Percentiles rank a stretch among this genome's conserved stretches.
Evolutionary conservation across 352 stramenopile genomes (phyloP).

Genomic region (Aphanomyces stellatus): DNA sequence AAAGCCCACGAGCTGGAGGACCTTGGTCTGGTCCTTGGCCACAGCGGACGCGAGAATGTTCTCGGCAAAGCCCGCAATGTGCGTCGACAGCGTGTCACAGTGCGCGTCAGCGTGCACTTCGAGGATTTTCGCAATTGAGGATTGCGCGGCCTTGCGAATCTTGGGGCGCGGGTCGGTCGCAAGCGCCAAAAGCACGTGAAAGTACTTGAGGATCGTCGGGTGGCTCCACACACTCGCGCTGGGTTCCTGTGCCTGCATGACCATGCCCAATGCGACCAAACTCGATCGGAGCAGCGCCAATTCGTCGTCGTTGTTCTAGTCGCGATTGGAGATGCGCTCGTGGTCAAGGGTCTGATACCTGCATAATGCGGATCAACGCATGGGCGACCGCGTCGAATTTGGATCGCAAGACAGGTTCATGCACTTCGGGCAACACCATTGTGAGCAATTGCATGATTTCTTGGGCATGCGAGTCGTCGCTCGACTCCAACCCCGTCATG

Average conservation of each 20-base stretch:
- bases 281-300: slow-evolving; percentile 50
- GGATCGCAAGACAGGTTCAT: slow-evolving; percentile 60
- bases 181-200: slow-evolving; percentile 68
- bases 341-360: no score
- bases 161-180: slow-evolving; percentile 74
- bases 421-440: slow-evolving; percentile 62
- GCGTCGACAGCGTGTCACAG: slow-evolving; percentile 72
- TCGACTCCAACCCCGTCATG: slow-evolving; percentile 78
- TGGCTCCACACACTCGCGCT: slow-evolving; percentile 49
- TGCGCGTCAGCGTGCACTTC: slow-evolving; percentile 55
- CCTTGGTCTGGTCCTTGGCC: slow-evolving; percentile 58
- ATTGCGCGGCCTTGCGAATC: slow-evolving; percentile 73
- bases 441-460: slow-evolving; percentile 69
- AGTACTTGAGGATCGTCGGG: slow-evolving; percentile 60
- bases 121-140: slow-evolving; percentile 63
- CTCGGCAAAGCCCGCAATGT: slow-evolving; percentile 80
- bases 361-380: slow-evolving; percentile 53
- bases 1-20: slow-evolving; percentile 74
- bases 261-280: slow-evolving; percentile 49
- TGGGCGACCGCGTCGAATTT: slow-evolving; percentile 73
- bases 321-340: no score
- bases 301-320: slow-evolving; percentile 36
- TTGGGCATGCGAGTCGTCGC: slow-evolving; percentile 57
- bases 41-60: slow-evolving; percentile 58
- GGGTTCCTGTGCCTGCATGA: slow-evolving; percentile 64